Conservation (phyloP, 305 asterid species). For the Plantago coronopus region DNA sequence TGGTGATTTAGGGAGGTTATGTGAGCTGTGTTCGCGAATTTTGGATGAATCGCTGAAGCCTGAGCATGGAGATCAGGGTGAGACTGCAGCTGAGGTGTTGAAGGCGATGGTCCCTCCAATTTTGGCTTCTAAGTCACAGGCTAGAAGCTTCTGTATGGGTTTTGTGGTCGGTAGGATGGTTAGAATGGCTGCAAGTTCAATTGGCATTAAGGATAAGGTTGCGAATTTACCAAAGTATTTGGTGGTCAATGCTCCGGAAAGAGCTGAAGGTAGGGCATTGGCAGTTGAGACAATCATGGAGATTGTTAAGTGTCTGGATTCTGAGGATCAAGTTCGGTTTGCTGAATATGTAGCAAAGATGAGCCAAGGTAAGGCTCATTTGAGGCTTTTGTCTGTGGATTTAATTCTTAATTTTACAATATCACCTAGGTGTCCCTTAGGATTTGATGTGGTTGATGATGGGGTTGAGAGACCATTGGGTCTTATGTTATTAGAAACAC, state of each 20-base stretch:
- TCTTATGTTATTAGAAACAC: conserved; percentile 53
- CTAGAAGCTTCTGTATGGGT: conserved; percentile 56
- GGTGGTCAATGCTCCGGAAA: conserved; percentile 74
- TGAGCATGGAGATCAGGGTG: conserved; percentile 73
- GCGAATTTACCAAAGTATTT: conserved; percentile 72
- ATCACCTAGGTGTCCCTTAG: conserved; percentile 45
- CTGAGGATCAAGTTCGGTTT: conserved; percentile 56
- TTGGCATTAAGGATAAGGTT: conserved; percentile 52
- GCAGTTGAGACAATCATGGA: conserved; percentile 77
- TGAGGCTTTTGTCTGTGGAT: conserved; percentile 85
- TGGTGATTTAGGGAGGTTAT: conserved; percentile 49
- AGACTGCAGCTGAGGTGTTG: conserved; percentile 68
- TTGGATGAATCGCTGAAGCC: conserved; percentile 53
- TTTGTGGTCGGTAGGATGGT: conserved; percentile 62
- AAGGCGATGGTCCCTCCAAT: conserved; percentile 60
- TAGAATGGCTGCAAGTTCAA: conserved; percentile 40
- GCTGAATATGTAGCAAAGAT: conserved; percentile 62
- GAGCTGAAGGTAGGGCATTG: conserved; percentile 71
- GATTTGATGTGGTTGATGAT: conserved; percentile 39
- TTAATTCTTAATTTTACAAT: conserved; percentile 47
- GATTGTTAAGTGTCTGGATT: conserved; percentile 59
- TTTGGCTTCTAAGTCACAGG: conserved; percentile 48
- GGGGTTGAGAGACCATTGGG: conserved; percentile 52
- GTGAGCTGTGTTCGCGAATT: conserved; percentile 49
- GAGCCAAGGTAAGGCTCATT: conserved; percentile 77